Evolutionary conservation across 306 rosid species (phyloP).

Genomic region (Glycine soja): DNA sequence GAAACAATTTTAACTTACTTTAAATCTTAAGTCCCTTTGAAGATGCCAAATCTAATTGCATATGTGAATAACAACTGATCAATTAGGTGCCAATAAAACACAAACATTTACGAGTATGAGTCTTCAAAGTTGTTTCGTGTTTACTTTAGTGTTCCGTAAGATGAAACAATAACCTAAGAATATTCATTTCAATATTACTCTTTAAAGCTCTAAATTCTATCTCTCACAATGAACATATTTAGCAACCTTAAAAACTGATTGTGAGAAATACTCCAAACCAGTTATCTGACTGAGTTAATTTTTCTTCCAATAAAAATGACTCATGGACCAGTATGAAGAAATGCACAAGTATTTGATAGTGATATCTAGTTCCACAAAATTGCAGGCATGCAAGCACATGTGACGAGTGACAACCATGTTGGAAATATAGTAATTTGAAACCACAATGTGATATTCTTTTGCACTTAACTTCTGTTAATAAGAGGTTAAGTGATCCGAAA

Average conservation of each 20-base stretch:
- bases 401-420: conserved; percentile 25
- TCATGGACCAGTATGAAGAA: background rate
- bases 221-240: background rate
- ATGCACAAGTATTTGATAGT: conserved; percentile 3
- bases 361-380: conserved; percentile 34
- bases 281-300: conserved; percentile 6
- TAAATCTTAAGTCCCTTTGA: background rate
- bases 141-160: conserved; percentile 23
- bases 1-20: conserved; percentile 30
- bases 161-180: conserved; percentile 39
- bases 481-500: conserved; percentile 6
- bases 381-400: background rate
- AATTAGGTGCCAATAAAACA: background rate
- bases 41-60: background rate
- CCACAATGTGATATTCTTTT: conserved; percentile 9
- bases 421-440: conserved; percentile 35
- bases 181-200: background rate
- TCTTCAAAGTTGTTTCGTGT: conserved; percentile 29
- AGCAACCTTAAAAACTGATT: background rate
- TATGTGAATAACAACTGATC: too few relatives aligned
- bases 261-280: background rate
- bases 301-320: conserved; percentile 17
- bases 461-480: background rate
- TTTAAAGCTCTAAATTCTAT: conserved; percentile 27
- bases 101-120: conserved; percentile 2